Conservation (phyloP, 139 green algal species). For the Volvox reticuliferus region DNA sequence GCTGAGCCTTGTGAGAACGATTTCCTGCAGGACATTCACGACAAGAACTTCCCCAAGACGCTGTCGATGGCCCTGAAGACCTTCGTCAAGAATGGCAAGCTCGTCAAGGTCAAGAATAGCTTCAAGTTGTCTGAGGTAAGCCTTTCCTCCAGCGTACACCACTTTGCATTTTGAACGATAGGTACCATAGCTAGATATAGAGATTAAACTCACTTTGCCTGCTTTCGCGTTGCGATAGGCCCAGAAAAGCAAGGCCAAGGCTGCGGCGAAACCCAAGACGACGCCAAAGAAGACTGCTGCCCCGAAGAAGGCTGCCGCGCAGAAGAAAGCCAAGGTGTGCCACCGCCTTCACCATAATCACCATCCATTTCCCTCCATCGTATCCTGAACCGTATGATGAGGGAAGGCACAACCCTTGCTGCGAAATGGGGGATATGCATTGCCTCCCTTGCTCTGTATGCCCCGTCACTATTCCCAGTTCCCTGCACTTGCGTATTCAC, state of each 20-base stretch:
- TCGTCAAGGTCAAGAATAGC: constrained; percentile 81
- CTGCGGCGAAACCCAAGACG: constrained; percentile 38
- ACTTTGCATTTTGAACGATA: neutral
- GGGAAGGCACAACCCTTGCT: too few relatives aligned
- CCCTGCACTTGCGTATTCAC: too few relatives aligned
- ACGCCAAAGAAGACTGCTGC: constrained; percentile 35
- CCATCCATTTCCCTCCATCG: too few relatives aligned
- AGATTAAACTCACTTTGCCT: neutral
- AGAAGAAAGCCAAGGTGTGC: constrained; percentile 54
- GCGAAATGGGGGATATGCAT: too few relatives aligned
- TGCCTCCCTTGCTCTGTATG: too few relatives aligned
- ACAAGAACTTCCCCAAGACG: constrained; percentile 73
- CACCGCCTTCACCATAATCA: neutral
- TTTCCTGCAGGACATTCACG: constrained; percentile 39
- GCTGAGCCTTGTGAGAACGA: neutral
- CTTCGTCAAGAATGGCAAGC: constrained; percentile 69
- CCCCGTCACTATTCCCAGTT: too few relatives aligned
- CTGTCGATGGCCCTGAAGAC: constrained; percentile 67
- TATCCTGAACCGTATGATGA: too few relatives aligned
- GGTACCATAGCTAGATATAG: too few relatives aligned
- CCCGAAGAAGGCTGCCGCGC: constrained; percentile 58
- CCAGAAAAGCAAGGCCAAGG: constrained; percentile 47
- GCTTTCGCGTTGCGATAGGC: neutral
- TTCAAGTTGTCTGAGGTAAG: constrained; percentile 74
- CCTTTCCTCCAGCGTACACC: too few relatives aligned